Evolutionary conservation across 2,329 filamentous ascomycete species (phyloP), one percentile per base, ranked within the genome.

Genomic region (Fusarium concolor): DNA sequence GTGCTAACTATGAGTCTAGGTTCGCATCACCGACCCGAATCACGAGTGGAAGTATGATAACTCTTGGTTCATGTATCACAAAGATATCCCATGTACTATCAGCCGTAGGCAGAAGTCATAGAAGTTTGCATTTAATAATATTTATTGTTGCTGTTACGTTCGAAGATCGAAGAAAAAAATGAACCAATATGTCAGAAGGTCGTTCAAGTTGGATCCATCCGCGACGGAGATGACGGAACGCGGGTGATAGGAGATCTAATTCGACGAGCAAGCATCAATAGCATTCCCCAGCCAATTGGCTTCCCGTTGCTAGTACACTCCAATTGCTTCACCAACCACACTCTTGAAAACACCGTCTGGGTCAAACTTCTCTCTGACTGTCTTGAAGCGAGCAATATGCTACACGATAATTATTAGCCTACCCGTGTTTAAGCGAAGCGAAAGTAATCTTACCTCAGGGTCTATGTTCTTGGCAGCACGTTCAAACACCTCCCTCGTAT

Each of bases 11-110:
- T 6, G 22, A 24, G 9, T 1, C 0, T 22, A 42, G 67, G 66
- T 47, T 57, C 31, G 31, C 10, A 67, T 68, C 14, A 68, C 66
- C 0, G 62, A 43, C 15, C 44, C 56, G 0, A 41, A 52, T 10
- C 66, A 68, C 10, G 49, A 24, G 17, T 68, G 66, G 66, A 63
- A 47, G 14, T 67, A 68, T 46, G 56, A 67, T 15, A 69, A 68
- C n/a, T 67, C 58, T 8, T 68, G 66, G 66, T 68, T 68, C 6
- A 68, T 68, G 66, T 68, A 68, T n/a, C 66, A 68, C 2, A 63
- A 50, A n/a, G 66, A 68, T 6, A 68, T 68, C 1, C 66, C 66
- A 5, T 68, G 66, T 18, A 67, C 33, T 12, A 51, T 68, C 9
- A 69, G 26, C 7, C 56, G 37, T 10, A 53, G 56, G 9, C 22